Evolutionary conservation across 2,329 filamentous ascomycete species (phyloP).

Genomic region (Lomentospora prolificans): DNA sequence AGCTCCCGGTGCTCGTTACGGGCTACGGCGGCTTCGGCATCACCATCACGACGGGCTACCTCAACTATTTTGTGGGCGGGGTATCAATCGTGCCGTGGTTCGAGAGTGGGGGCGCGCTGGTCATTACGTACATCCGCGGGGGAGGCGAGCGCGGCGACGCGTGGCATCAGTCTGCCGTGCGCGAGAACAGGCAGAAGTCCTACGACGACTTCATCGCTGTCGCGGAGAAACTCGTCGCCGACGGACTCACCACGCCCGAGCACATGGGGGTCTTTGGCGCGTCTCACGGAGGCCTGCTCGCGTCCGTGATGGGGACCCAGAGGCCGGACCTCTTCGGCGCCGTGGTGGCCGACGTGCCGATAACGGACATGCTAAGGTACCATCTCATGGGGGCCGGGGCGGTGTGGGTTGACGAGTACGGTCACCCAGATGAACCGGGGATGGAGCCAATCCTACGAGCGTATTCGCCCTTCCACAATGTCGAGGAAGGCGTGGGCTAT

Average conservation of each 20-base stretch:
- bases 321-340: slow-evolving; percentile 6
- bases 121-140: slow-evolving; percentile 1
- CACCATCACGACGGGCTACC: not conserved
- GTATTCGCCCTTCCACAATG: slow-evolving; percentile 6
- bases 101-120: not conserved
- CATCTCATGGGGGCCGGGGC: not conserved
- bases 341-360: slow-evolving; percentile 4
- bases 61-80: not conserved
- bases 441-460: not conserved
- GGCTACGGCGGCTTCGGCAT: slow-evolving; percentile 5
- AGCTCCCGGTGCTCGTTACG: not conserved
- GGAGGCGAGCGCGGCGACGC: slow-evolving; percentile 2
- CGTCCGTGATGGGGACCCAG: slow-evolving; percentile 2
- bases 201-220: slow-evolving; percentile 5
- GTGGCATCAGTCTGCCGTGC: slow-evolving; percentile 2
- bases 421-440: not conserved
- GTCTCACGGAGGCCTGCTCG: slow-evolving; percentile 1
- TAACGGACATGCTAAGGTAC: slow-evolving; percentile 6
- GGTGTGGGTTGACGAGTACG: slow-evolving; percentile 5
- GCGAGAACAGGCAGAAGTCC: slow-evolving; percentile 3
- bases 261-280: slow-evolving; percentile 3
- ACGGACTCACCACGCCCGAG: not conserved
- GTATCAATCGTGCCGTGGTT: slow-evolving; percentile 4
- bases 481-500: not conserved
- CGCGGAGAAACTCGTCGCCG: not conserved